Evolutionary conservation across 768 basidiomycete genomes (phyloP).

Genomic region (Coprinopsis cinerea): DNA sequence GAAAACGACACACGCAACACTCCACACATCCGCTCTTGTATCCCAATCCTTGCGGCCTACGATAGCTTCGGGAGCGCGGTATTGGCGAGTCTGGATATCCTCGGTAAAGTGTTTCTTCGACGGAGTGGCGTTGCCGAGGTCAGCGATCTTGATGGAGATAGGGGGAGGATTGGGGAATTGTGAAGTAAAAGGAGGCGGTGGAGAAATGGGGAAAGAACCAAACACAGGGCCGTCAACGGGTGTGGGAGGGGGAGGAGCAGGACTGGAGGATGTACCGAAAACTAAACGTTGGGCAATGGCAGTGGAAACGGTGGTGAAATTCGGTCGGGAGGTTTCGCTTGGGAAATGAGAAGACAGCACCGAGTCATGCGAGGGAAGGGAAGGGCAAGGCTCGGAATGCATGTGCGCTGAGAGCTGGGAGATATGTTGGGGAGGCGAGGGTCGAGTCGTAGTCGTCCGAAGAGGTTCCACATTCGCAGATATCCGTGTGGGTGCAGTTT

Average conservation of each 20-base stretch:
- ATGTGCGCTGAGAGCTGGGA: slow-evolving; percentile 38
- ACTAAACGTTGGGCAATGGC: slow-evolving; percentile 9
- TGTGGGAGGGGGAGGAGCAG: slow-evolving; percentile 32
- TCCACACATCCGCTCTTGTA: slow-evolving; percentile 84
- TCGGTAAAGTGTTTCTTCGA: slow-evolving; percentile 89
- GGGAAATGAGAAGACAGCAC: not conserved
- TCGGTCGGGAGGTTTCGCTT: slow-evolving; percentile 9
- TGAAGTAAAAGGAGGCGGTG: slow-evolving; percentile 7
- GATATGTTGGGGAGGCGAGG: slow-evolving; percentile 34
- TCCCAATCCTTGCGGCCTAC: slow-evolving; percentile 86
- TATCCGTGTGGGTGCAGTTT: slow-evolving; percentile 47
- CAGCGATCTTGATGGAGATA: slow-evolving; percentile 88
- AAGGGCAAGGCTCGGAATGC: slow-evolving; percentile 19
- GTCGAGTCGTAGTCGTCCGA: slow-evolving; percentile 22
- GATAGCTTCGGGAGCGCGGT: slow-evolving; percentile 92
- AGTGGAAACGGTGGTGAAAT: slow-evolving; percentile 1
- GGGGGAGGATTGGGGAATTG: slow-evolving; percentile 27
- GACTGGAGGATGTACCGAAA: slow-evolving; percentile 16
- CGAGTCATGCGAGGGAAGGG: slow-evolving; percentile 11
- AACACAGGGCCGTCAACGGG: slow-evolving; percentile 27
- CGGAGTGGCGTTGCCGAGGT: slow-evolving; percentile 91
- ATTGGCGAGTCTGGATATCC: slow-evolving; percentile 95
- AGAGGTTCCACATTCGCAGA: slow-evolving; percentile 14
- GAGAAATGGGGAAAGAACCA: slow-evolving; percentile 15
- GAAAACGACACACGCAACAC: slow-evolving; percentile 85